Percentiles rank a stretch among this genome's conserved stretches.
phyloP scores from a whole-genome alignment of 208 protist genomes.

The Tritrichomonas musculus region DNA sequence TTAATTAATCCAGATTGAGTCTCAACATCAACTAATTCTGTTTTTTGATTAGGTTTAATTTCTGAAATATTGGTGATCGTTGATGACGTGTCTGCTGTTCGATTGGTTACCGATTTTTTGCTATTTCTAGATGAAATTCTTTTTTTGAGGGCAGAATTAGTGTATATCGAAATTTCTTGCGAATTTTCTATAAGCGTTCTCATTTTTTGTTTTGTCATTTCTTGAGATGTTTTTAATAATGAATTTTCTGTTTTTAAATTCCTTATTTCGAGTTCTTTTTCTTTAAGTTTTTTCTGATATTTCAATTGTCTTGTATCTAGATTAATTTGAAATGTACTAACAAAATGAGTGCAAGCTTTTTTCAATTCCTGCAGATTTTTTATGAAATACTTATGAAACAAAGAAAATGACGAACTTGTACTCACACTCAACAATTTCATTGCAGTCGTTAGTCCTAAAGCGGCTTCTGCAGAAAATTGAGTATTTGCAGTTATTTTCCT shows the following conservation, averaged over 20 bases:
- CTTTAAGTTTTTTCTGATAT: background rate
- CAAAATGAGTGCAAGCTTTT: background rate
- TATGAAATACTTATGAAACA: background rate
- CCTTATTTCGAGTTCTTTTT: background rate
- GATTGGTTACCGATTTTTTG: background rate
- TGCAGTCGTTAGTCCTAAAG: background rate
- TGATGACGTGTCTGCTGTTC: too few relatives aligned
- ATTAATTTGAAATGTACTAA: background rate
- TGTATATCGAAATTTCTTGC: background rate
- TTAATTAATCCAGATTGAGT: background rate
- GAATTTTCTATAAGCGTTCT: too few relatives aligned
- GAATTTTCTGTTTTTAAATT: background rate
- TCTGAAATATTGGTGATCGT: background rate
- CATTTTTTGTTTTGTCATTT: background rate
- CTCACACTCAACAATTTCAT: background rate
- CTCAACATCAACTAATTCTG: background rate
- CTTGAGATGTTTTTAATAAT: background rate
- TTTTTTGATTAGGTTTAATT: too few relatives aligned
- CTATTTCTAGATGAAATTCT: background rate
- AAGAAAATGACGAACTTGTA: background rate
- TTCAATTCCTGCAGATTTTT: background rate
- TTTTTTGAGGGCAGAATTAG: background rate
- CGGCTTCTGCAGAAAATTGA: background rate
- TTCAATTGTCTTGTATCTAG: background rate
- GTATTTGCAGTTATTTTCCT: background rate